A percentile compares a stretch with the other conserved stretches of the same genome.
phyloP scores from a whole-genome alignment of 441 rosid genomes.

The Erysimum cheiri region DNA sequence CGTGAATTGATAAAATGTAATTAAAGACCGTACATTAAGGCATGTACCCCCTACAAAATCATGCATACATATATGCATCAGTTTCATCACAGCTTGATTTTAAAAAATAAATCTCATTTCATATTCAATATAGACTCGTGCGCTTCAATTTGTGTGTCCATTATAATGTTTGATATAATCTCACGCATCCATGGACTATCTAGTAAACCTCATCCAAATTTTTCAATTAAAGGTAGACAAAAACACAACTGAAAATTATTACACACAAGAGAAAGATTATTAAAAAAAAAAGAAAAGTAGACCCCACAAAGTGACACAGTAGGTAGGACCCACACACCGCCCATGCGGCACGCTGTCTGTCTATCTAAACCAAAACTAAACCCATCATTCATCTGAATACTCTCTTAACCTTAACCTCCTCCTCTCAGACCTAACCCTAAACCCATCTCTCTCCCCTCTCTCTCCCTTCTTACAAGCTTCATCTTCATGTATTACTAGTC shows the following conservation, averaged over 20 bases:
- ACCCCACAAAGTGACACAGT: constrained; percentile 47
- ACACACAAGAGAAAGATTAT: background rate
- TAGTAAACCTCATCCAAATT: constrained; percentile 34
- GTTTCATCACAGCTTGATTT: constrained; percentile 16
- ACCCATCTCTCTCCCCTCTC: constrained; percentile 28
- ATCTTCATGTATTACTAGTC: constrained; percentile 39
- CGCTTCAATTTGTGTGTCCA: constrained; percentile 34
- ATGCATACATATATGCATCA: constrained; percentile 28
- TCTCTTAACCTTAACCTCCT: constrained; percentile 43
- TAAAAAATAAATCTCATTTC: background rate
- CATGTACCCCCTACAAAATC: constrained; percentile 38
- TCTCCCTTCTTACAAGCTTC: constrained; percentile 29
- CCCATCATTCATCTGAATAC: constrained; percentile 38
- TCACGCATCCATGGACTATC: constrained; percentile 37
- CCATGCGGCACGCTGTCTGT: constrained; percentile 81
- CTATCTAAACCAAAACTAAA: constrained; percentile 58
- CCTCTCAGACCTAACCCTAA: constrained; percentile 57
- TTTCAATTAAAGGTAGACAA: constrained; percentile 25
- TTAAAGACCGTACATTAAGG: constrained; percentile 39
- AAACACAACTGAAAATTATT: constrained; percentile 32
- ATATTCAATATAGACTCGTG: constrained; percentile 30
- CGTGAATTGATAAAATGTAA: constrained; percentile 29
- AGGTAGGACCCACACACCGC: constrained; percentile 68
- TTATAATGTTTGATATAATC: constrained; percentile 34
- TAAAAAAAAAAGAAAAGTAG: constrained; percentile 29